These are phyloP conservation scores for Colletotrichum cordylinicola DNA, from an alignment of 2,329 filamentous ascomycete genomes.

Conservation along the genomic window DNA sequence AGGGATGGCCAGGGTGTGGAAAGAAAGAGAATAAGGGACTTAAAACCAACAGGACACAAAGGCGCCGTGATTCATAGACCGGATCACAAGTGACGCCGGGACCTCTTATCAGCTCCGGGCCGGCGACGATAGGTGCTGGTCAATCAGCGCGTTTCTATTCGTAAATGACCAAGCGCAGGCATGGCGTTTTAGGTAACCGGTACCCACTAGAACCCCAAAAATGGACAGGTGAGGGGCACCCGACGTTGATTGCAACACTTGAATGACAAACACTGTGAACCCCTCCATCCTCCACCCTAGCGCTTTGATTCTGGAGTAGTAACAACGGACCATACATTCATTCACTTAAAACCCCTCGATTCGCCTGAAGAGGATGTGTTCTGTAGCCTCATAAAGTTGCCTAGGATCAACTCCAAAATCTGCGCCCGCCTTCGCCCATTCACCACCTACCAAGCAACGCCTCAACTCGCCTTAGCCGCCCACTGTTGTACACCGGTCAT, in stretches of 20 bases:
- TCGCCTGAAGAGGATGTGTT: neutral
- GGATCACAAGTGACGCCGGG: neutral
- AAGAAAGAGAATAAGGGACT: no score
- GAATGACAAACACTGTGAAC: neutral
- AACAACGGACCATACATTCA: neutral
- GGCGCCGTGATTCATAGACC: neutral
- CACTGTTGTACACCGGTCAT: neutral
- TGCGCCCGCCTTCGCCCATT: neutral
- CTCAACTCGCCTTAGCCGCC: neutral
- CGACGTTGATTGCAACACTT: neutral
- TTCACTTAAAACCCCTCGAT: neutral
- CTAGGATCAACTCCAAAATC: neutral
- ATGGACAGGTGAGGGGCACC: slow-evolving; percentile 4
- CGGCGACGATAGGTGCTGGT: neutral
- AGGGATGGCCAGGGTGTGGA: neutral
- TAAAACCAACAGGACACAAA: neutral
- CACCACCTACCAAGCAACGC: neutral
- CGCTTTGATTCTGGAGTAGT: neutral
- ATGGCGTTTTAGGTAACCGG: neutral
- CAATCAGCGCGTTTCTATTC: slow-evolving; percentile 13
- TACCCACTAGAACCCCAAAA: neutral
- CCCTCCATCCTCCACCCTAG: neutral
- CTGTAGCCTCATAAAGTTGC: neutral
- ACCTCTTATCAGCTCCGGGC: slow-evolving; percentile 16
- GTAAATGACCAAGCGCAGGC: slow-evolving; percentile 6